These are phyloP conservation scores for Sequoiadendron giganteum DNA, from an alignment of 75 land plant species.

Conservation along the genomic window DNA sequence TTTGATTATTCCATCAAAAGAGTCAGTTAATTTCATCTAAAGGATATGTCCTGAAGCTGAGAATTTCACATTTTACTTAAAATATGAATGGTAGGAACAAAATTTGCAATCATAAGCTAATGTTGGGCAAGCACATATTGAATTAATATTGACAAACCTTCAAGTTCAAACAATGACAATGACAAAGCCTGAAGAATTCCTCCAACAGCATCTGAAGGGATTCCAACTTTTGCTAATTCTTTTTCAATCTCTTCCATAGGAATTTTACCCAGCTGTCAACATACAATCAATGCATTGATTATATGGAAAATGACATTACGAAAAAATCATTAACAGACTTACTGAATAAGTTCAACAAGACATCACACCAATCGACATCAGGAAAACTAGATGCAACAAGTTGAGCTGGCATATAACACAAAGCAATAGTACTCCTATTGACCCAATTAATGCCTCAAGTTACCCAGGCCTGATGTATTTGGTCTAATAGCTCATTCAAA, in stretches of 20 bases:
- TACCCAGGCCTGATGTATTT: background rate
- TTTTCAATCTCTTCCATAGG: conserved; percentile 71
- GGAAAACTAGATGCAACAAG: background rate
- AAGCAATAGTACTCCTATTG: background rate
- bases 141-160: conserved; percentile 51
- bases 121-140: background rate
- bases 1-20: background rate
- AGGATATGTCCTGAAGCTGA: background rate
- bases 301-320: background rate
- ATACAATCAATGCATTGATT: conserved; percentile 2
- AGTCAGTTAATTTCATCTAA: background rate
- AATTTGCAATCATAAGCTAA: background rate
- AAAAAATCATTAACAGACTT: background rate
- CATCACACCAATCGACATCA: background rate
- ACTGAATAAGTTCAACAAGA: background rate
- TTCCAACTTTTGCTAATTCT: conserved; percentile 53
- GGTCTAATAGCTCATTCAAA: background rate
- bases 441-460: background rate
- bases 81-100: background rate
- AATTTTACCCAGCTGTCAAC: conserved; percentile 75
- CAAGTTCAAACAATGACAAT: conserved; percentile 65
- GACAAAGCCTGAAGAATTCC: conserved; percentile 73
- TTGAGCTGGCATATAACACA: background rate
- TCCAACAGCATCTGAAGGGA: conserved; percentile 63
- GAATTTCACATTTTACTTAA: background rate